Percentiles rank a stretch among this genome's conserved stretches.
Evolutionary conservation across 2,329 filamentous ascomycete genomes (phyloP).

Genomic region (Ophiocordyceps robertsii): DNA sequence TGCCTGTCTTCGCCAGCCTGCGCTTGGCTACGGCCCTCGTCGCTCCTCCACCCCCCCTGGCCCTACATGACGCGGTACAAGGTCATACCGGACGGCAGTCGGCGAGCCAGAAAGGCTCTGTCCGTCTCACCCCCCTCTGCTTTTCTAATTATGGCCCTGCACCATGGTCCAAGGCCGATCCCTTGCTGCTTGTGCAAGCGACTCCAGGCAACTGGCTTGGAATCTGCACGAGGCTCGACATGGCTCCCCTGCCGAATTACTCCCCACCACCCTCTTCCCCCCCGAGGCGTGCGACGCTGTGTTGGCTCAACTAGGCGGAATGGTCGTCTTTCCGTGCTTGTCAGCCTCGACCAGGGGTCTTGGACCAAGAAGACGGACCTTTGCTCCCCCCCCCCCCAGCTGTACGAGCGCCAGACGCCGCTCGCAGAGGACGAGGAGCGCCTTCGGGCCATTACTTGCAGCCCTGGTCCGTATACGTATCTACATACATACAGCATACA

Average conservation of each 20-base stretch:
- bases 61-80: not conserved
- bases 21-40: not conserved
- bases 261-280: not conserved
- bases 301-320: not conserved
- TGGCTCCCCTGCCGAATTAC: too few relatives aligned
- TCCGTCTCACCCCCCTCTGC: not conserved
- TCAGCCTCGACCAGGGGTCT: constrained; percentile 2
- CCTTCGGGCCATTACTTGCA: not conserved
- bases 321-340: not conserved
- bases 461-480: not conserved
- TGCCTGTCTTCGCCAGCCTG: not conserved
- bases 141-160: not conserved
- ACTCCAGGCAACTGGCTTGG: not conserved
- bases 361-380: not conserved
- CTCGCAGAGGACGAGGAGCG: not conserved
- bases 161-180: not conserved
- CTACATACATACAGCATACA: not conserved
- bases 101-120: not conserved
- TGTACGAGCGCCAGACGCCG: not conserved
- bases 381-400: not conserved
- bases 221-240: too few relatives aligned
- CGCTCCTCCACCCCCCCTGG: not conserved
- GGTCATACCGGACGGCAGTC: not conserved
- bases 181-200: not conserved
- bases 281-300: not conserved